These are phyloP conservation scores for Botrytis sinoallii DNA, from an alignment of 2,329 filamentous ascomycete species.

Conservation along the genomic window DNA sequence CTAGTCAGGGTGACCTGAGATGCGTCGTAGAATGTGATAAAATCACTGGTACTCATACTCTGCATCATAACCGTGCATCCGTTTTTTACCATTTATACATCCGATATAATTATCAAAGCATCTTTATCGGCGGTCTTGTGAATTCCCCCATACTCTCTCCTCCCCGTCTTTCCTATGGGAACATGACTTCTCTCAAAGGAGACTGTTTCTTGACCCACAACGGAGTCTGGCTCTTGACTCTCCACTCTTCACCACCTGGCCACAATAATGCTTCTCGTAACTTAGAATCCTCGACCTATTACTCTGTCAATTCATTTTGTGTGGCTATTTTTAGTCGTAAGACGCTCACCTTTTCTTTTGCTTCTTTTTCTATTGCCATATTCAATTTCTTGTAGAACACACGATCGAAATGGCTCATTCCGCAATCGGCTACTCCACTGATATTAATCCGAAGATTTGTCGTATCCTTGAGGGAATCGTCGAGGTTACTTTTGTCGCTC, in stretches of 20 bases:
- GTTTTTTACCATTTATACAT: too few species aligned
- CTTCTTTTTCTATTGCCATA: too few species aligned
- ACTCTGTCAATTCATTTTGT: not conserved
- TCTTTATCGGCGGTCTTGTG: too few species aligned
- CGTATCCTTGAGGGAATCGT: not conserved
- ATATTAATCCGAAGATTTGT: not conserved
- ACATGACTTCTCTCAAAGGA: not conserved
- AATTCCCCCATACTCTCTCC: not conserved
- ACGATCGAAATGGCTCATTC: not conserved
- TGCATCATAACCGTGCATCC: too few species aligned
- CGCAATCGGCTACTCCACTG: too few species aligned
- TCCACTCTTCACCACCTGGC: not conserved
- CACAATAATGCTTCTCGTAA: not conserved
- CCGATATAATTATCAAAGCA: not conserved
- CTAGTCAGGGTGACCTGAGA: not conserved
- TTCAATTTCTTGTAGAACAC: not conserved
- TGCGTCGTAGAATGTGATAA: not conserved
- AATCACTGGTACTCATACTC: not conserved
- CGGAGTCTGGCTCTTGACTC: not conserved
- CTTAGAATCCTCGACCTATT: not conserved
- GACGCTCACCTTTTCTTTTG: not conserved
- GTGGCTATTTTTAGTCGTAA: not conserved
- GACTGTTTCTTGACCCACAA: not conserved
- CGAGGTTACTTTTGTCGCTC: accelerated
- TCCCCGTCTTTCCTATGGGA: not conserved